A percentile compares a stretch with the other conserved stretches of the same genome.
Conservation (phyloP, 106 monocot species). For the Chionographis japonica region DNA sequence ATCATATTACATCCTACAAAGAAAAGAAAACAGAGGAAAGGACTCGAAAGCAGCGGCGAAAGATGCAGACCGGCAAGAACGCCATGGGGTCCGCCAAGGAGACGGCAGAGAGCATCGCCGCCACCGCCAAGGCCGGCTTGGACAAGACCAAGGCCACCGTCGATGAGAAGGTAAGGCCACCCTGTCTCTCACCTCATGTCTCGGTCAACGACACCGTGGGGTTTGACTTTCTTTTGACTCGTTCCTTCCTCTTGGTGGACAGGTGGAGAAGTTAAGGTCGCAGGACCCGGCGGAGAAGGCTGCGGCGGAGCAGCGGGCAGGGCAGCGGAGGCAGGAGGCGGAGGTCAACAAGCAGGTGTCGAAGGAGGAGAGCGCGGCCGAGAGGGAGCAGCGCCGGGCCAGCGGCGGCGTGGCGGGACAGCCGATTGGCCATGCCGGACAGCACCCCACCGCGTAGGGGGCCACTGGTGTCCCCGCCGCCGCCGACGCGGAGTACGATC, state of each 20-base stretch:
- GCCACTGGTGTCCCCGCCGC: too few relatives aligned
- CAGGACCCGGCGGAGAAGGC: conserved; percentile 17
- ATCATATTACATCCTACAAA: too few relatives aligned
- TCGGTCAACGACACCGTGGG: too few relatives aligned
- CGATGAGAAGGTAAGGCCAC: conserved; percentile 23
- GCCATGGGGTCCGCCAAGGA: conserved; percentile 39
- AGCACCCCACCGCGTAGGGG: too few relatives aligned
- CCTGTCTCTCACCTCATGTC: too few relatives aligned
- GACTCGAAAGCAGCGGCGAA: not conserved
- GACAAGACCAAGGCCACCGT: conserved; percentile 61
- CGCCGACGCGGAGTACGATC: too few relatives aligned
- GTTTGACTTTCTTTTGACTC: too few relatives aligned
- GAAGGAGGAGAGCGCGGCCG: conserved; percentile 18
- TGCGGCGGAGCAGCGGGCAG: conserved; percentile 9
- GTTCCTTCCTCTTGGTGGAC: not conserved
- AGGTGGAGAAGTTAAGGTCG: conserved; percentile 25
- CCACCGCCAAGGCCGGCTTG: conserved; percentile 58
- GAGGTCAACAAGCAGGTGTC: conserved; percentile 29
- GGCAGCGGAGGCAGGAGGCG: conserved; percentile 21
- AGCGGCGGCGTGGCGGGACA: too few relatives aligned
- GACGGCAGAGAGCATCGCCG: conserved; percentile 38
- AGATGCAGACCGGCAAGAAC: conserved; percentile 19
- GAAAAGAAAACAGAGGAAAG: too few relatives aligned
- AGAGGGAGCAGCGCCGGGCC: conserved; percentile 5
- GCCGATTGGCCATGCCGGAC: too few relatives aligned